Evolutionary conservation across 306 rosid genomes (phyloP).

Genomic region (Calophaca sinica): DNA sequence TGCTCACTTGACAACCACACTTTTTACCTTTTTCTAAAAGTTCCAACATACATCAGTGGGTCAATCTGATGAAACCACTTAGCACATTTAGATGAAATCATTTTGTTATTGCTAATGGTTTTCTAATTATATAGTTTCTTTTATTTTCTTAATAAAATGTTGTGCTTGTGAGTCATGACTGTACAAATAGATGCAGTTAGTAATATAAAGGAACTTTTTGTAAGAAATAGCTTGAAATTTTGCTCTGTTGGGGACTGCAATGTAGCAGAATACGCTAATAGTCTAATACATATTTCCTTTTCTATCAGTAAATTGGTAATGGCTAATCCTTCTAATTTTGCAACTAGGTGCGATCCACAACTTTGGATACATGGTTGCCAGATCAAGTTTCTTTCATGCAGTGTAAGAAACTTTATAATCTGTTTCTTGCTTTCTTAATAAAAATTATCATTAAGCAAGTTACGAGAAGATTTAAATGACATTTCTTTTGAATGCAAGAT

Average conservation of each 20-base stretch:
- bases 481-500: too few species aligned
- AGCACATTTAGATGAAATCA: background rate
- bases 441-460: background rate
- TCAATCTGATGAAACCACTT: background rate
- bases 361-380: conserved; percentile 95
- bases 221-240: too few species aligned
- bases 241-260: background rate
- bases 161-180: too few species aligned
- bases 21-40: background rate
- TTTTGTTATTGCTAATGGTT: background rate
- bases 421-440: conserved; percentile 24
- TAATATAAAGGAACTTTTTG: too few species aligned
- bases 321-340: conserved; percentile 48
- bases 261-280: background rate
- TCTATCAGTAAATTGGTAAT: conserved; percentile 6
- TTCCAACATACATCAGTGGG: background rate
- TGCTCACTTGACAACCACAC: too few species aligned
- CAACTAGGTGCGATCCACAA: conserved; percentile 80
- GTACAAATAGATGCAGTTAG: too few species aligned
- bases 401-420: conserved; percentile 59
- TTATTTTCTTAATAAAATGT: background rate
- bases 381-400: conserved; percentile 88
- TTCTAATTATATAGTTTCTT: background rate
- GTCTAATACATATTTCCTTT: background rate
- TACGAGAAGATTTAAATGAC: background rate